These are phyloP conservation scores for Trichoderma endophyticum DNA, from an alignment of 2,329 filamentous ascomycete genomes.

Conservation along the genomic window DNA sequence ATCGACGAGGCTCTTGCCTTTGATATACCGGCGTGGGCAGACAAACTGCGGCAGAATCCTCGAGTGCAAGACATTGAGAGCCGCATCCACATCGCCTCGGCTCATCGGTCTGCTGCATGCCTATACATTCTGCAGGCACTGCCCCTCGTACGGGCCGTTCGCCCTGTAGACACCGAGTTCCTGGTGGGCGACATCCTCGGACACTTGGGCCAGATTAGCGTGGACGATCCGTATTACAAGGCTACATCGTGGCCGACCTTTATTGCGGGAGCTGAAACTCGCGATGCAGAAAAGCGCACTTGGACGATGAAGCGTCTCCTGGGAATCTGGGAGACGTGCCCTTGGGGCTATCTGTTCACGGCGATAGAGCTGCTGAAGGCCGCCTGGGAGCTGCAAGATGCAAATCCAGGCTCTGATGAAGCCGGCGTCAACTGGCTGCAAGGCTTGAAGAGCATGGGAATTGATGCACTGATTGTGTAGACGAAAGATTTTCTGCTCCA, in stretches of 20 bases:
- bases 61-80: conserved; percentile 40
- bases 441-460: conserved; percentile 41
- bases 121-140: conserved; percentile 46
- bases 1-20: conserved; percentile 42
- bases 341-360: conserved; percentile 51
- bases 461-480: conserved; percentile 47
- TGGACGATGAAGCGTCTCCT: conserved; percentile 51
- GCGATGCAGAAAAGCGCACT: conserved; percentile 42
- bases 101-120: conserved; percentile 46
- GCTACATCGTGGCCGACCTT: conserved; percentile 60
- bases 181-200: conserved; percentile 49
- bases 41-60: conserved; percentile 35
- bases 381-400: conserved; percentile 46
- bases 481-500: neutral
- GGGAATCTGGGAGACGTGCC: conserved; percentile 44
- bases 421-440: conserved; percentile 40
- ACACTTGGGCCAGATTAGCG: conserved; percentile 48
- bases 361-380: conserved; percentile 48
- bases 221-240: conserved; percentile 53
- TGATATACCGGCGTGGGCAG: conserved; percentile 43
- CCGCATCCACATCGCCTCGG: conserved; percentile 43
- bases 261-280: conserved; percentile 54
- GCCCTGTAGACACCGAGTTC: conserved; percentile 40
- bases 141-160: conserved; percentile 36
- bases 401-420: conserved; percentile 21